phyloP scores from a whole-genome alignment of 805 yeast genomes.

The Pichia thaimueangensis region DNA sequence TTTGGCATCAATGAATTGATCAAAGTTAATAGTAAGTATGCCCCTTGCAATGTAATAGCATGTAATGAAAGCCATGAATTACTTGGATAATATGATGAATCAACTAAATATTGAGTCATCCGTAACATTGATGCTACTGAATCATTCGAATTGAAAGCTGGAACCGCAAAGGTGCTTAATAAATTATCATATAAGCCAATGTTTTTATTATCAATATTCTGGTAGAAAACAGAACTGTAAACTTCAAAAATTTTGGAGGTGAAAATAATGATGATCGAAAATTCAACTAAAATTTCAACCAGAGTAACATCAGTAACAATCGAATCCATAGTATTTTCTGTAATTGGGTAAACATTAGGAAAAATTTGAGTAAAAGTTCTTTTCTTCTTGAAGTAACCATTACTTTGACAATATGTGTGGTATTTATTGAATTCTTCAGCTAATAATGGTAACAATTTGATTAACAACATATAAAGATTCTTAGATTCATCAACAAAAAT shows the following conservation, averaged over 20 bases:
- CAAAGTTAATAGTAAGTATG: slow-evolving; percentile 6
- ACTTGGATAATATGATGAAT: slow-evolving; percentile 54
- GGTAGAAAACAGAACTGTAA: slow-evolving; percentile 5
- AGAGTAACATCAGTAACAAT: slow-evolving; percentile 60
- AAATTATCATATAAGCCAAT: slow-evolving; percentile 1
- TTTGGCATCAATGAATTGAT: slow-evolving; percentile 47
- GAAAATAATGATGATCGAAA: slow-evolving; percentile 54
- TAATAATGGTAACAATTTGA: slow-evolving; percentile 50
- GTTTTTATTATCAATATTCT: not conserved
- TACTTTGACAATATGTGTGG: slow-evolving; percentile 42
- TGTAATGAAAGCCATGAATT: slow-evolving; percentile 69
- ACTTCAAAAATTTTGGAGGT: slow-evolving; percentile 34
- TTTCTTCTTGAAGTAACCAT: slow-evolving; percentile 42
- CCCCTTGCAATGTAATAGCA: slow-evolving; percentile 37
- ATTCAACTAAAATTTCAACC: slow-evolving; percentile 67
- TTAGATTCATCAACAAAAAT: slow-evolving; percentile 25
- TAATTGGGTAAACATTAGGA: slow-evolving; percentile 62
- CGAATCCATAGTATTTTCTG: slow-evolving; percentile 63
- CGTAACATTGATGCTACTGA: slow-evolving; percentile 32
- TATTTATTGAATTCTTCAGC: slow-evolving; percentile 45
- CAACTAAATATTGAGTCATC: slow-evolving; percentile 32
- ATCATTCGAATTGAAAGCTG: slow-evolving; percentile 1
- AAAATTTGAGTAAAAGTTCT: slow-evolving; percentile 64
- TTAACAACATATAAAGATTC: slow-evolving; percentile 38
- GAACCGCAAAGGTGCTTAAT: slow-evolving; percentile 8